Conservation (phyloP, 805 yeast species). For the Nadsonia fulvescens region DNA sequence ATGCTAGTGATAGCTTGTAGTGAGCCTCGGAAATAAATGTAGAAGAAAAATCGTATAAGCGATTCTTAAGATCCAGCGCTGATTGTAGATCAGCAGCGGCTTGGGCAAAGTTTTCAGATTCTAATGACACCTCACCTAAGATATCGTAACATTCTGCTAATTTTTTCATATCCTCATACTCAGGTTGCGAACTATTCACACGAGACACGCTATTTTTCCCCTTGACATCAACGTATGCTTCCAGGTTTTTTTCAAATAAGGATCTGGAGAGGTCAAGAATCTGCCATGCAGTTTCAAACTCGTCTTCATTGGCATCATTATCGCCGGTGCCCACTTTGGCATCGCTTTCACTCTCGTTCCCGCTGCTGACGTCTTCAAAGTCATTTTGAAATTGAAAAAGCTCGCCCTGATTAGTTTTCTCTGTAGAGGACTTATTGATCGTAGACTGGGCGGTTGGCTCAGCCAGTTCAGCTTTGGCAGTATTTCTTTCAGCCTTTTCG, state of each 20-base stretch:
- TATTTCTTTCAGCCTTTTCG: conserved; percentile 6
- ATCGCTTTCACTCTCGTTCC: conserved; percentile 8
- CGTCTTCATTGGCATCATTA: conserved; percentile 11
- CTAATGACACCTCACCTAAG: conserved; percentile 79
- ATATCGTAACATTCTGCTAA: conserved; percentile 61
- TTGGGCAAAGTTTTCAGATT: conserved; percentile 71
- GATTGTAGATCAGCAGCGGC: conserved; percentile 52
- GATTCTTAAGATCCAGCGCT: conserved; percentile 34
- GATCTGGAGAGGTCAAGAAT: conserved; percentile 63
- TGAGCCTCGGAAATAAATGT: conserved; percentile 59
- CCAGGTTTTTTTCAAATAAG: conserved; percentile 32
- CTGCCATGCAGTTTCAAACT: conserved; percentile 77
- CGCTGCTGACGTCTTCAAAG: conserved; percentile 14
- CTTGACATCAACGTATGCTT: conserved; percentile 15
- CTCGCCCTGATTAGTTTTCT: conserved; percentile 4
- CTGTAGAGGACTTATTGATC: conserved; percentile 8
- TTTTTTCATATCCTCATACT: conserved; percentile 25
- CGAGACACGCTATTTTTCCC: no score
- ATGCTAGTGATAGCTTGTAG: conserved; percentile 62
- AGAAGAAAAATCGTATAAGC: conserved; percentile 33
- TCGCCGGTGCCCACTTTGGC: conserved; percentile 7
- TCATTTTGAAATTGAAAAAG: conserved; percentile 6
- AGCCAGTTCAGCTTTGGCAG: conserved; percentile 7
- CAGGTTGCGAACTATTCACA: neutral
- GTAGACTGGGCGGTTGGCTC: conserved; percentile 9